These are phyloP conservation scores for Pichia sp. DNA, from an alignment of 1,139 yeast species.

Conservation along the genomic window DNA sequence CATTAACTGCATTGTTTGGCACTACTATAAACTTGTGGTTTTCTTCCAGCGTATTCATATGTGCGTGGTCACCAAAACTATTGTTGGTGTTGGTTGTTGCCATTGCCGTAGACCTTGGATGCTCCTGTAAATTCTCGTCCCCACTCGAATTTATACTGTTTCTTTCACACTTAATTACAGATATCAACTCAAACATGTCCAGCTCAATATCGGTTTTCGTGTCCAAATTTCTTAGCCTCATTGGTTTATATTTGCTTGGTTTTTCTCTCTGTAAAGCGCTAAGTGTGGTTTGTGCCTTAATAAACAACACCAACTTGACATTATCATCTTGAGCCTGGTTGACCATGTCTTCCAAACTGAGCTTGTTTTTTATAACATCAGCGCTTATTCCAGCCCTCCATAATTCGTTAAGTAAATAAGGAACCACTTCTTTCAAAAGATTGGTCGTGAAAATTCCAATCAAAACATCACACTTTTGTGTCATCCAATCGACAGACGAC, in stretches of 20 bases:
- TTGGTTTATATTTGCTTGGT: conserved; percentile 62
- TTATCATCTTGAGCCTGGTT: conserved; percentile 65
- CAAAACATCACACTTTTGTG: conserved; percentile 72
- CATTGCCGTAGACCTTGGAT: background rate
- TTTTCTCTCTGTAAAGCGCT: conserved; percentile 24
- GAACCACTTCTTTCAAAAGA: conserved; percentile 53
- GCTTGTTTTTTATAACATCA: conserved; percentile 52
- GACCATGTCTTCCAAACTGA: conserved; percentile 64
- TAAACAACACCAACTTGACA: conserved; percentile 67
- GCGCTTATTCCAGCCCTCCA: conserved; percentile 74
- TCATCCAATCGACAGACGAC: conserved; percentile 40
- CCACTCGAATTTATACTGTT: background rate
- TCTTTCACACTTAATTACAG: conserved; percentile 39
- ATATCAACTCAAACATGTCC: conserved; percentile 59
- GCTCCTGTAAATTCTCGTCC: conserved; percentile 9
- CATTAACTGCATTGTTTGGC: conserved; percentile 67
- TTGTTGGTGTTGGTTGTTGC: background rate
- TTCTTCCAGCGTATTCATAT: conserved; percentile 18
- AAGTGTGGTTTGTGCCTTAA: conserved; percentile 53
- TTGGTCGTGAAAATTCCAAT: conserved; percentile 62
- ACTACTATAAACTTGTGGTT: conserved; percentile 60
- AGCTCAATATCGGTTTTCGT: conserved; percentile 65
- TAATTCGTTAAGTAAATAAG: conserved; percentile 54
- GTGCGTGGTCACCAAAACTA: background rate
- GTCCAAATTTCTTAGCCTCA: conserved; percentile 62